These are phyloP conservation scores for Phytophthora hybrid DNA, from an alignment of 352 stramenopile species.

Conservation along the genomic window DNA sequence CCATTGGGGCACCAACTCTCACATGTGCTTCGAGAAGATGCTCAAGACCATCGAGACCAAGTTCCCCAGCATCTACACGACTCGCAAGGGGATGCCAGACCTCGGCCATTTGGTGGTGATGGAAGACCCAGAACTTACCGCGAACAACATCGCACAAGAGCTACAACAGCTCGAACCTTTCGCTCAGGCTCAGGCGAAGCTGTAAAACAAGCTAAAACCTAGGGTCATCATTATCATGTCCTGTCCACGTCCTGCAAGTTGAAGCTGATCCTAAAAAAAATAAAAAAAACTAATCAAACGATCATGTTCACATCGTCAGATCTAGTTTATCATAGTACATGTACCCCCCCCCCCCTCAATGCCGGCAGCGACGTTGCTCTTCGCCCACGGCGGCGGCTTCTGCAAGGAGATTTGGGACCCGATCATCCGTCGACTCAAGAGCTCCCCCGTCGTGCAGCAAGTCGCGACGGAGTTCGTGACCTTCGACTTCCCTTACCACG, in stretches of 20 bases:
- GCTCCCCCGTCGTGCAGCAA: conserved; percentile 34
- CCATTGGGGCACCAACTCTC: conserved; percentile 43
- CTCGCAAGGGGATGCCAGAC: conserved; percentile 39
- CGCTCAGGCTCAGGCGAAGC: conserved; percentile 13
- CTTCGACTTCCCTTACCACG: conserved; percentile 56
- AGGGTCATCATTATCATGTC: neutral
- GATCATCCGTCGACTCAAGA: conserved; percentile 44
- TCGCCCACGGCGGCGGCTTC: conserved; percentile 54
- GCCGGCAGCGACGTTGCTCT: conserved; percentile 40
- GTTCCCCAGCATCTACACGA: conserved; percentile 52
- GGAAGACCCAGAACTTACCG: conserved; percentile 44
- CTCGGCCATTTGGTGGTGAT: conserved; percentile 55
- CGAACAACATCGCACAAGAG: conserved; percentile 43
- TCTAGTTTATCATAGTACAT: neutral
- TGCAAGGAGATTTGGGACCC: conserved; percentile 56
- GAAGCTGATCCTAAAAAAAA: conserved; percentile 4
- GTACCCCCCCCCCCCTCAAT: neutral
- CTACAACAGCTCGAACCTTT: conserved; percentile 33
- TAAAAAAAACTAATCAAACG: neutral
- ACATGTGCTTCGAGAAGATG: conserved; percentile 46
- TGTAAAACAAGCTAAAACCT: conserved; percentile 7
- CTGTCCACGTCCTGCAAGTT: conserved; percentile 7
- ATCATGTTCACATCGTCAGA: conserved; percentile 18
- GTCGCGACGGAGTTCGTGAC: conserved; percentile 32
- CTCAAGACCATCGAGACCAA: conserved; percentile 34